Evolutionary conservation across 257 asterid species (phyloP).

Genomic region (Anisodus acutangulus): DNA sequence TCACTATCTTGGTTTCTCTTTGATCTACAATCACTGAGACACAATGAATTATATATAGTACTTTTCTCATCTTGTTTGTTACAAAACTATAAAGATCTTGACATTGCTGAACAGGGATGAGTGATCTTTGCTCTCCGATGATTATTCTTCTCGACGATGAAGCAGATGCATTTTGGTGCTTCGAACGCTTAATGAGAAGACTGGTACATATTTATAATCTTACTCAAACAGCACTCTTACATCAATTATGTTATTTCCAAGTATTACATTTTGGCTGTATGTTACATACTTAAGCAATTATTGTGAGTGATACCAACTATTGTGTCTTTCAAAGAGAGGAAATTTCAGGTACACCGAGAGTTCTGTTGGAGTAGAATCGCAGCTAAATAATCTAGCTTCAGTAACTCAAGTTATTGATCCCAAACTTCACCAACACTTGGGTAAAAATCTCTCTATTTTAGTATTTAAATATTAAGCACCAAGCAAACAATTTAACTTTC

Average conservation of each 20-base stretch:
- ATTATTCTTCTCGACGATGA: conserved; percentile 88
- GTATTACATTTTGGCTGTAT: neutral
- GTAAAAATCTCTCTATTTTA: conserved; percentile 45
- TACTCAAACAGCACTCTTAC: neutral
- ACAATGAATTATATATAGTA: neutral
- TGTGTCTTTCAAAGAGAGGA: conserved; percentile 74
- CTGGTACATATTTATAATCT: conserved; percentile 53
- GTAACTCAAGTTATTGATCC: conserved; percentile 93
- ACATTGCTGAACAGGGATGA: conserved; percentile 75
- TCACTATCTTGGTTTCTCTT: neutral
- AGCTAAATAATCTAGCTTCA: conserved; percentile 85
- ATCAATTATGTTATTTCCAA: neutral
- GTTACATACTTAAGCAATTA: neutral
- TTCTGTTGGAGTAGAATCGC: conserved; percentile 93
- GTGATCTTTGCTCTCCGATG: conserved; percentile 98
- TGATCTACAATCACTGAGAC: neutral
- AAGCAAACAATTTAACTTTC: neutral
- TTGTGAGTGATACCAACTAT: conserved; percentile 15
- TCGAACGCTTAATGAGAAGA: conserved; percentile 87
- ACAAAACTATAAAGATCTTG: conserved; percentile 29
- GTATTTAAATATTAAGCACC: neutral
- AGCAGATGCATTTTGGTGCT: conserved; percentile 99
- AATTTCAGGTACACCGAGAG: conserved; percentile 94
- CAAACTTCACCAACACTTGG: conserved; percentile 95
- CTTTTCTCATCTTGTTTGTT: neutral